Percentiles rank a stretch among this genome's conserved stretches.
Conservation (phyloP, 2,329 filamentous ascomycete genomes). For the Chaetomium sp. region DNA sequence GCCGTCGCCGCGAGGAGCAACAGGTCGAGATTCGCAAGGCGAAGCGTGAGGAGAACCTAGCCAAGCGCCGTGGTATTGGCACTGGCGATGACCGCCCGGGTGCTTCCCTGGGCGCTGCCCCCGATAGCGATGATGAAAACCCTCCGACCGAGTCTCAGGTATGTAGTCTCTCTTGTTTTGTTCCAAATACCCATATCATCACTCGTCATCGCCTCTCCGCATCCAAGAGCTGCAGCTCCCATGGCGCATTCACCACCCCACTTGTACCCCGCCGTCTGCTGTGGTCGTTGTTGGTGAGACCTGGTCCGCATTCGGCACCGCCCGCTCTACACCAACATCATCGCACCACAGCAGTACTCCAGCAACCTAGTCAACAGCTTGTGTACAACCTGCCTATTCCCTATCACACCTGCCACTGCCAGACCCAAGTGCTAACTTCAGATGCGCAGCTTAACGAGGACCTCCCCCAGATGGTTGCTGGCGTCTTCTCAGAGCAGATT, state of each 20-base stretch:
- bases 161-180: conserved; percentile 41
- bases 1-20: conserved; percentile 96
- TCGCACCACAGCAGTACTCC: conserved; percentile 10
- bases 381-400: background rate
- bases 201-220: conserved; percentile 12
- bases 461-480: conserved; percentile 95
- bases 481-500: conserved; percentile 98
- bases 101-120: conserved; percentile 80
- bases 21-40: conserved; percentile 99
- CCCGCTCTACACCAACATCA: background rate
- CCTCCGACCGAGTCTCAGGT: conserved; percentile 96
- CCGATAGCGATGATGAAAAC: conserved; percentile 97
- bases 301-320: conserved; percentile 25
- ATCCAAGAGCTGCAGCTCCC: conserved; percentile 21
- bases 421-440: conserved; percentile 37
- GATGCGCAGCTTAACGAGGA: conserved; percentile 83
- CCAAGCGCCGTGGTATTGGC: conserved; percentile 94
- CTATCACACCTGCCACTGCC: background rate
- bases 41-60: conserved; percentile 98
- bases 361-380: background rate
- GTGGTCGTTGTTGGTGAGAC: conserved; percentile 17
- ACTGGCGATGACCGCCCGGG: conserved; percentile 78
- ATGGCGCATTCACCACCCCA: conserved; percentile 29
- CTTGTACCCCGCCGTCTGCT: conserved; percentile 35
- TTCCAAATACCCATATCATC: background rate